Percentiles rank a stretch among this genome's conserved stretches.
These are phyloP conservation scores for Ceratorhiza oryzae-sativae DNA, from an alignment of 1,284 basidiomycete species.

Conservation along the genomic window DNA sequence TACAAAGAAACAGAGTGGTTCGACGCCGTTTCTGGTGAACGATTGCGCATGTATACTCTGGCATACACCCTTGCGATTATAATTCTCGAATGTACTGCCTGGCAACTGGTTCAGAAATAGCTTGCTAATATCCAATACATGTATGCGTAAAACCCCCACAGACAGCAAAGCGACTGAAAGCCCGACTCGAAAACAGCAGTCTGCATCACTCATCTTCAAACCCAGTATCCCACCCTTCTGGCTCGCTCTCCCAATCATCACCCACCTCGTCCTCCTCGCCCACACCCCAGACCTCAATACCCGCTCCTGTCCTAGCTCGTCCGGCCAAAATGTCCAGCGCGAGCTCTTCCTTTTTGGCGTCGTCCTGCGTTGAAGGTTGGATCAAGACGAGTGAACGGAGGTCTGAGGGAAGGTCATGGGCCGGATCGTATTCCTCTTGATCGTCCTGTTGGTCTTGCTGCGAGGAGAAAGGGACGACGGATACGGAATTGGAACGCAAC, in stretches of 20 bases:
- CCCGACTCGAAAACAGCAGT: not conserved
- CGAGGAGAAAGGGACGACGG: not conserved
- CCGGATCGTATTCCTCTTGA: not conserved
- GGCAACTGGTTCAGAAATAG: not conserved
- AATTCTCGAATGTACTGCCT: too few species aligned
- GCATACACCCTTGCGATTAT: too few species aligned
- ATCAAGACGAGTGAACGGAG: conserved; percentile 34
- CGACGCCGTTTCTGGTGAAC: too few species aligned
- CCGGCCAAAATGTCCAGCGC: conserved; percentile 34
- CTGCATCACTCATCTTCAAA: conserved; percentile 25
- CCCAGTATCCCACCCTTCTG: conserved; percentile 41
- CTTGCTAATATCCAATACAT: not conserved
- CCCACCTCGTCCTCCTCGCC: conserved; percentile 15
- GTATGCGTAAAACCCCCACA: not conserved
- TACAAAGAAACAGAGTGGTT: too few species aligned
- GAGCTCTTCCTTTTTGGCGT: conserved; percentile 9
- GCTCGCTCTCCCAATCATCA: conserved; percentile 42
- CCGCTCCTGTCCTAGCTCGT: conserved; percentile 11
- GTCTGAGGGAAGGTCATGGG: conserved; percentile 13
- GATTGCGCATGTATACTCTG: too few species aligned
- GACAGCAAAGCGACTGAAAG: not conserved
- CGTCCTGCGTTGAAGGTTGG: conserved; percentile 29
- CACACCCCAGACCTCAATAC: conserved; percentile 40
- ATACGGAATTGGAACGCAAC: not conserved
- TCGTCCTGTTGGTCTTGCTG: not conserved